Conservation (phyloP, 805 yeast genomes). For the Cyberlindnera japonica region DNA sequence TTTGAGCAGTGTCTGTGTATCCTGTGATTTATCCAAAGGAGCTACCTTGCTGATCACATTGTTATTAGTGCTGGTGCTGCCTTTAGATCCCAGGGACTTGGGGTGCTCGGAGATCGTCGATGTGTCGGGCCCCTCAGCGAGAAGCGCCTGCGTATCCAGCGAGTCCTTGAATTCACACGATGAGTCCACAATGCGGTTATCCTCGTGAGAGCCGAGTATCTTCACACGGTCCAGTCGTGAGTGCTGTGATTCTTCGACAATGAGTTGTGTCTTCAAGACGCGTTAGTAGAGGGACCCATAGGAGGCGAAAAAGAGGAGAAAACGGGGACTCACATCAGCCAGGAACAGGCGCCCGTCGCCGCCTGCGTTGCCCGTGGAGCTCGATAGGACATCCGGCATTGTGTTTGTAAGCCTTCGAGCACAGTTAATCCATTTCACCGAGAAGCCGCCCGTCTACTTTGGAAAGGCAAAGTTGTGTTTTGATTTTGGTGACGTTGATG, state of each 20-base stretch:
- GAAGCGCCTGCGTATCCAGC: conserved; percentile 21
- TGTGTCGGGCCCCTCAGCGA: conserved; percentile 10
- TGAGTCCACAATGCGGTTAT: conserved; percentile 24
- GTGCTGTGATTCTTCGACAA: conserved; percentile 13
- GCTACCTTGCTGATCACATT: not conserved
- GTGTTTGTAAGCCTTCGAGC: too few species aligned
- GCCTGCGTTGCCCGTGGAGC: conserved; percentile 1
- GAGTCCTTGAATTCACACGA: conserved; percentile 22
- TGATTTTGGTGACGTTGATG: not conserved
- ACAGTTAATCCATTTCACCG: too few species aligned
- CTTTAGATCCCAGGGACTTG: not conserved
- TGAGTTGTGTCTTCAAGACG: conserved; percentile 20
- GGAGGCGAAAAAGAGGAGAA: not conserved
- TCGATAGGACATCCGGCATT: conserved; percentile 6
- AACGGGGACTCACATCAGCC: conserved; percentile 9
- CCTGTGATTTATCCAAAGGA: conserved; percentile 4
- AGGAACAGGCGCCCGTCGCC: not conserved
- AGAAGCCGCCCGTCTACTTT: too few species aligned
- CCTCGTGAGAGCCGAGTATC: conserved; percentile 20
- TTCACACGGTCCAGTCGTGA: conserved; percentile 11
- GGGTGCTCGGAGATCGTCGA: conserved; percentile 4
- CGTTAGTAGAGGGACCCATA: conserved; percentile 14
- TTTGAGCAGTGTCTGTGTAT: conserved; percentile 20
- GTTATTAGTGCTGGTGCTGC: too few species aligned
- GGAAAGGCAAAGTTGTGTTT: too few species aligned